Base-by-base conservation (phyloP, 2,329 filamentous ascomycete genomes). In the Colletotrichum simmondsii region DNA sequence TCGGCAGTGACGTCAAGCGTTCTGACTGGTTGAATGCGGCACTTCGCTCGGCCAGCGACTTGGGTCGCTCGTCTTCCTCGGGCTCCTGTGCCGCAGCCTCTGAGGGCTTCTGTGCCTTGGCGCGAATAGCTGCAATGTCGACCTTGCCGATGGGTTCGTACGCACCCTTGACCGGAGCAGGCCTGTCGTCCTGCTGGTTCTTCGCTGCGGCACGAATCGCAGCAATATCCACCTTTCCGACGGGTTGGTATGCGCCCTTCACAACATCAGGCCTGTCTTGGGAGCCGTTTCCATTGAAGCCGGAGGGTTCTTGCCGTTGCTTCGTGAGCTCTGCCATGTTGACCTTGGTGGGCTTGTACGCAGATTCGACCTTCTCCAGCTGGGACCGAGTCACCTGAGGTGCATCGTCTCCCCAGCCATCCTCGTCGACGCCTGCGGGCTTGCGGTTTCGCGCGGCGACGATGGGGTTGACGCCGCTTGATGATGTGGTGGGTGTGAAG, bases 131-230 rank as follows among this genome's bases (percentile, higher is more conserved):
- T 56, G 94, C 94, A 82, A 99, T 98, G 77, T 99, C 97, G 11
- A 99, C 96, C 84, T 98, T 98, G 59, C 97, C 97, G 24, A 98
- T 88, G 2, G 97, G 97, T 82, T 98, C 94, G 80, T 99, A 99
- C 28, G 95, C 90, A 54, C 97, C 97, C 84, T 97, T 98, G 24
- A 98, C 94, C 5, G 91, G 90, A 1, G 93, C 90, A 4, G 97
- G 97, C 68, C 95, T 89, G 76, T 98, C 93, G 79, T 98, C 95
- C 58, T 88, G 88, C 82, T 81, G 87, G 78, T 86, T 92, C 86
- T 87, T 92, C 79, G 84, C 95, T 86, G 89, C 94, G 81, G 87
- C 92, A 75, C 97, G 91, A 76, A 99, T 93, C 49, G 95, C 95
- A 28, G 93, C 93, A 83, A 99, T 98, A 79, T 99, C 95, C n/a